A percentile compares a stretch with the other conserved stretches of the same genome.
Conservation (phyloP, 2,329 filamentous ascomycete species). For the Didymella pinodella region DNA sequence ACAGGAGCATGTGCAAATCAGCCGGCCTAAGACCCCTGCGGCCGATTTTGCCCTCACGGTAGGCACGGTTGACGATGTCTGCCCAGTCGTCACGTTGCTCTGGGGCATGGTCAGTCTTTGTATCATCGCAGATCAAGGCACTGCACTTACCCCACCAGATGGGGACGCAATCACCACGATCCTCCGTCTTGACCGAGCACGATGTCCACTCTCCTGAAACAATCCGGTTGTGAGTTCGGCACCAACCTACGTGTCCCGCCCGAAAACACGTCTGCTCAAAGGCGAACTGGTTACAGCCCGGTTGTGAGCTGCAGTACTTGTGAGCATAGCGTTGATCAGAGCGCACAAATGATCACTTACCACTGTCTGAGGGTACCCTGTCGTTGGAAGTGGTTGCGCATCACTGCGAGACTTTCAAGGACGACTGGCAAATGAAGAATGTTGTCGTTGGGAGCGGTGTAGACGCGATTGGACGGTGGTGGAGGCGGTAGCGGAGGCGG, state of each 20-base stretch:
- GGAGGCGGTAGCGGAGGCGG: too few relatives aligned
- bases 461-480: neutral
- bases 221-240: slow-evolving; percentile 7
- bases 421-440: neutral
- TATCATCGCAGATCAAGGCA: too few relatives aligned
- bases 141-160: slow-evolving; percentile 8
- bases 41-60: neutral
- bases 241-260: slow-evolving; percentile 11
- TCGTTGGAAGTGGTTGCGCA: neutral
- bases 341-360: neutral
- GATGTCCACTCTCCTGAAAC: slow-evolving; percentile 2
- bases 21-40: neutral
- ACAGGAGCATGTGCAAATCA: neutral
- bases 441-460: neutral
- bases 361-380: slow-evolving; percentile 8
- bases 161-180: slow-evolving; percentile 2
- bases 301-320: neutral
- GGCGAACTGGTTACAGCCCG: slow-evolving; percentile 1
- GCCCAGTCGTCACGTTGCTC: slow-evolving; percentile 1
- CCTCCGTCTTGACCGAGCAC: slow-evolving; percentile 1
- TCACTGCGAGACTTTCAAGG: neutral
- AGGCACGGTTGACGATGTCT: slow-evolving; percentile 4
- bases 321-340: neutral
- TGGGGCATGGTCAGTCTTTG: neutral
- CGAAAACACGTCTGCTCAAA: slow-evolving; percentile 12